Evolutionary conservation across 768 basidiomycete genomes (phyloP).

Genomic region (Mycena haematopus): DNA sequence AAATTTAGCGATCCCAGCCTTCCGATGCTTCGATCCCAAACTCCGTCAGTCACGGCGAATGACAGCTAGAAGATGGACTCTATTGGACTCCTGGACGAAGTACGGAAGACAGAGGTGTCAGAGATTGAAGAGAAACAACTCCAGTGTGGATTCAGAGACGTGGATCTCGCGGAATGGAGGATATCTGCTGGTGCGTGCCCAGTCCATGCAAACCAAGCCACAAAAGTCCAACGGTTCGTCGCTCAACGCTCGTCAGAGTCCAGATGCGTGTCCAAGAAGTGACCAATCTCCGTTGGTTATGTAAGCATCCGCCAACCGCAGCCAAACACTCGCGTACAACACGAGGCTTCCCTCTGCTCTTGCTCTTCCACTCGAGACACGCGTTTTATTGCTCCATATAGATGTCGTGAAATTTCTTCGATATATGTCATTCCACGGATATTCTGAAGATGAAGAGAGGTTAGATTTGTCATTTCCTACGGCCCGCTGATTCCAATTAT

Average conservation of each 20-base stretch:
- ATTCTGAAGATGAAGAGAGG: constrained; percentile 30
- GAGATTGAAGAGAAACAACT: too few relatives aligned
- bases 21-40: too few relatives aligned
- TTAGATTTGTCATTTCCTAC: not conserved
- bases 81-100: too few relatives aligned
- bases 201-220: not conserved
- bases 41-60: too few relatives aligned
- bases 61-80: too few relatives aligned
- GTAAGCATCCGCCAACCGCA: not conserved
- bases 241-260: not conserved
- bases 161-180: not conserved
- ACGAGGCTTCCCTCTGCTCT: not conserved
- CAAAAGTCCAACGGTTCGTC: not conserved
- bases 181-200: not conserved
- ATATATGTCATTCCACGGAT: constrained; percentile 14
- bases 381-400: constrained; percentile 11
- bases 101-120: too few relatives aligned
- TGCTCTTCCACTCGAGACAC: not conserved
- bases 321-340: not conserved
- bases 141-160: too few relatives aligned
- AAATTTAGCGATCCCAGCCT: too few relatives aligned
- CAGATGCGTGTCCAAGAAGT: not conserved
- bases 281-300: too few relatives aligned
- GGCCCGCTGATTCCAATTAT: not conserved
- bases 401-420: constrained; percentile 9